Evolutionary conservation across 208 protist genomes (phyloP).

Genomic region (Acanthamoeba royreba): DNA sequence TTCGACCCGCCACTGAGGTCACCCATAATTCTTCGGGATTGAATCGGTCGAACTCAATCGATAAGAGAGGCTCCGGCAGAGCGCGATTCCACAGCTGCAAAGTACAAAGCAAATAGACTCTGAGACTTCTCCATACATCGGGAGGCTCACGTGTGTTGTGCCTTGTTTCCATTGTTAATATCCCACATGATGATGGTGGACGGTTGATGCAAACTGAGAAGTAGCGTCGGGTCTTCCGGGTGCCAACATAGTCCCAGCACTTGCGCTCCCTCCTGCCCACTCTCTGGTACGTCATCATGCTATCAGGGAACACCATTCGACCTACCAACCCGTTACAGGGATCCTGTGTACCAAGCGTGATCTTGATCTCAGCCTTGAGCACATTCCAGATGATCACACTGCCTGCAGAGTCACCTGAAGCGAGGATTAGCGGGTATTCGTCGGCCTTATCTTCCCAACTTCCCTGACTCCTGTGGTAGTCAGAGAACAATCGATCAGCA

Average conservation of each 20-base stretch:
- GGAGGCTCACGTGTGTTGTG: too few species aligned
- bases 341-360: neutral
- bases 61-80: neutral
- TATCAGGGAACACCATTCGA: too few species aligned
- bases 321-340: too few species aligned
- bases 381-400: constrained; percentile 51
- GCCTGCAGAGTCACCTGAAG: constrained; percentile 40
- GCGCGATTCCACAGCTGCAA: neutral
- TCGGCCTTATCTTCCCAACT: neutral
- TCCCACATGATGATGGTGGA: neutral
- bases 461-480: neutral
- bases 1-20: neutral
- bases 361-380: constrained; percentile 50
- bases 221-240: neutral
- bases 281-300: too few species aligned
- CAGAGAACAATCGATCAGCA: neutral
- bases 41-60: neutral
- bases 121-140: too few species aligned
- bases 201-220: neutral
- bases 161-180: neutral
- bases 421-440: constrained; percentile 26
- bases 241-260: neutral
- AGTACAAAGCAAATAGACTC: too few species aligned
- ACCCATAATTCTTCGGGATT: neutral
- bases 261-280: neutral